Evolutionary conservation across 1,139 yeast genomes (phyloP).

Genomic region (Meyerozyma sp.): DNA sequence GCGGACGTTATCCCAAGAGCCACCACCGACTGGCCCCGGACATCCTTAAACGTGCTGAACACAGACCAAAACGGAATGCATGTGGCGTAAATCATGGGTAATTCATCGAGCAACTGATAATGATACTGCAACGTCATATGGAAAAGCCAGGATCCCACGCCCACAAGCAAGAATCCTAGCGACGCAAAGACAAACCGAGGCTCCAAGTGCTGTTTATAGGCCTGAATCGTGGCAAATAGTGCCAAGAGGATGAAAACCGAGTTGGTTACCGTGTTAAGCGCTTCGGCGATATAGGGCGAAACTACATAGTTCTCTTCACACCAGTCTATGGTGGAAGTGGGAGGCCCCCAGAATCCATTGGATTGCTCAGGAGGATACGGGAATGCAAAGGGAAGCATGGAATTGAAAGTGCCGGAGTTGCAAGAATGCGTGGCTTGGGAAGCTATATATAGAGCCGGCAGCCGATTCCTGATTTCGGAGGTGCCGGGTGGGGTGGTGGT

Average conservation of each 20-base stretch:
- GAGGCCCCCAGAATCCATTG: constrained; percentile 44
- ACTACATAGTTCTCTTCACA: constrained; percentile 94
- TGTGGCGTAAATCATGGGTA: constrained; percentile 97
- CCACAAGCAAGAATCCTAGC: constrained; percentile 80
- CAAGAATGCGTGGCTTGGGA: background rate
- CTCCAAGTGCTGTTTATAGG: constrained; percentile 58
- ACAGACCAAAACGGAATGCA: constrained; percentile 93
- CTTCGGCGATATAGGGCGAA: constrained; percentile 82
- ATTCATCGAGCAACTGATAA: constrained; percentile 86
- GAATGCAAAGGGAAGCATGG: constrained; percentile 45
- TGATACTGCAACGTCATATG: constrained; percentile 92
- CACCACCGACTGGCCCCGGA: constrained; percentile 20
- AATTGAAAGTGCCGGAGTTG: background rate
- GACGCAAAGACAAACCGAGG: constrained; percentile 65
- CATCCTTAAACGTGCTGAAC: constrained; percentile 56
- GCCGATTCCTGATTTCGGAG: constrained; percentile 1
- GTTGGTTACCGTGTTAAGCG: constrained; percentile 77
- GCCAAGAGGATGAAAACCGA: constrained; percentile 66
- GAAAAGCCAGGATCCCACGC: constrained; percentile 90
- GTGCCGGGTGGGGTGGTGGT: background rate
- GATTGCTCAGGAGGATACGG: constrained; percentile 41
- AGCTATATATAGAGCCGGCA: background rate
- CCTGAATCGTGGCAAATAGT: constrained; percentile 57
- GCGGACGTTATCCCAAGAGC: constrained; percentile 51
- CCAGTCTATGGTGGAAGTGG: constrained; percentile 84